Evolutionary conservation across 1,139 yeast genomes (phyloP), one percentile per base, ranked within the genome.

Genomic region (Lodderomyces orthopsilosis): DNA sequence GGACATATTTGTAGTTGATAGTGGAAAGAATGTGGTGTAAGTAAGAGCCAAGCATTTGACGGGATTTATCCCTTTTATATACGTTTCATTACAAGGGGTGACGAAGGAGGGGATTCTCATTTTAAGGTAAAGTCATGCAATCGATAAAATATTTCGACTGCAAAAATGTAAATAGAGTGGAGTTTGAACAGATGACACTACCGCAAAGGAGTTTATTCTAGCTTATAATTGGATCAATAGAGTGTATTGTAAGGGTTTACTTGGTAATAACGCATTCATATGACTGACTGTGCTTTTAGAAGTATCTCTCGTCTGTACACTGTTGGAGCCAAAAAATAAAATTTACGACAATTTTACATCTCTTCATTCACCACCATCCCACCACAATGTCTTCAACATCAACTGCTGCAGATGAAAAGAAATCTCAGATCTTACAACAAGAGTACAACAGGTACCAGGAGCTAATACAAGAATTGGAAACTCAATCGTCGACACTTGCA

Each of bases 361-460:
- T n/a, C n/a, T n/a, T n/a, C n/a, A n/a, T n/a, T n/a, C n/a, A n/a
- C n/a, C 27, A 24, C n/a, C n/a, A 24, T 24, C 27, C 27, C 10
- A 24, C 14, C 32, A n/a, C 34, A 30, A 30, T 30, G 34, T 30
- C 34, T 7, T 15, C 34, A 3, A n/a, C 35, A 38, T 27, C 41
- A 3, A 41, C 46, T 10, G 38, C 32, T 19, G 61, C 60, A 30
- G 71, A 70, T 52, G 75, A 72, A 53, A 66, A 65, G 43, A 69
- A 70, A 47, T 74, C 76, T 10, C 74, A 70, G 57, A 72, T 62
- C 45, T 73, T 82, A 45, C 88, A 83, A 63, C 61, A 63, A 38
- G 80, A 77, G 57, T 82, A 82, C 60, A 84, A 84, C 59, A 65
- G 68, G 47, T 83, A 75, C 57, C 89, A 85, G 56, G 79, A 78